phyloP scores from a whole-genome alignment of 2,329 filamentous ascomycete species.

The Akanthomyces muscarius region DNA sequence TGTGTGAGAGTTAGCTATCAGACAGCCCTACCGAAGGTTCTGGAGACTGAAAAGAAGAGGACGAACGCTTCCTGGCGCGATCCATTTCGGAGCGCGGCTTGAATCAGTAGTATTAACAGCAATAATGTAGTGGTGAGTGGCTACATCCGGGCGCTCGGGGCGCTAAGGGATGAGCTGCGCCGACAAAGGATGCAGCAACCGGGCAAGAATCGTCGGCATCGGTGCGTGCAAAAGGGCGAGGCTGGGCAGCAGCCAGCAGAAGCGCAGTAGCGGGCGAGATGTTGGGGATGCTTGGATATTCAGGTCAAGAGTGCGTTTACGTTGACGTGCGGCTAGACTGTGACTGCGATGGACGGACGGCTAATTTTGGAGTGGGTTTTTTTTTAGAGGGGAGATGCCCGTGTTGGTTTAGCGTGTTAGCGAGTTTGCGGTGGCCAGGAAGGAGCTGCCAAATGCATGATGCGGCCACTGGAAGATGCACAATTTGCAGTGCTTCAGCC shows the following conservation, averaged over 20 bases:
- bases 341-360: slow-evolving; percentile 9
- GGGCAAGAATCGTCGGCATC: slow-evolving; percentile 38
- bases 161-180: slow-evolving; percentile 40
- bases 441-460: not conserved
- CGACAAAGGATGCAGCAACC: slow-evolving; percentile 32
- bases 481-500: no score
- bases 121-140: slow-evolving; percentile 29
- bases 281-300: slow-evolving; percentile 7
- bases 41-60: slow-evolving; percentile 13
- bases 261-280: not conserved
- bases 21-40: not conserved
- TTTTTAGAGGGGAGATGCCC: slow-evolving; percentile 10
- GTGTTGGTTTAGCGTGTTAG: slow-evolving; percentile 16
- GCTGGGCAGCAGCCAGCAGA: slow-evolving; percentile 20
- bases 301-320: slow-evolving; percentile 5
- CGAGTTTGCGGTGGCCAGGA: not conserved
- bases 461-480: not conserved
- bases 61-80: slow-evolving; percentile 60
- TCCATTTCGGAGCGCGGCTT: slow-evolving; percentile 50
- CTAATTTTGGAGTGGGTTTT: slow-evolving; percentile 14
- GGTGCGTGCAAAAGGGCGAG: slow-evolving; percentile 30
- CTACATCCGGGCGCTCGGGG: slow-evolving; percentile 46
- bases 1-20: slow-evolving; percentile 36
- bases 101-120: slow-evolving; percentile 28
- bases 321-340: not conserved